A percentile compares a stretch with the other conserved stretches of the same genome.
These are phyloP conservation scores for Lachnellula arida DNA, from an alignment of 2,329 filamentous ascomycete genomes.

Conservation along the genomic window DNA sequence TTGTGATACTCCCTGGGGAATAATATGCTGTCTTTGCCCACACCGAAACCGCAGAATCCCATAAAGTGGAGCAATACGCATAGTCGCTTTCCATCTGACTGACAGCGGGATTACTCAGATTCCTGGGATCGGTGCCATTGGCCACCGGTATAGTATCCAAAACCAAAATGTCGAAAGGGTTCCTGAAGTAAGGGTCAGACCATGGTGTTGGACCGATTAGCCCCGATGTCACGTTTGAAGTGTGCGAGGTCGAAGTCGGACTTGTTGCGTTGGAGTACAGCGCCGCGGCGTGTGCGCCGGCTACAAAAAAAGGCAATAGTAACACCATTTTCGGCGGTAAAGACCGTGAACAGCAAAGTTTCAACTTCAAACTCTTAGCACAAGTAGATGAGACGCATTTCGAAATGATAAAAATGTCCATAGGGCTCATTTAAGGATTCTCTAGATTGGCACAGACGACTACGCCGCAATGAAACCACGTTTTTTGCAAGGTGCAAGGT, in stretches of 20 bases:
- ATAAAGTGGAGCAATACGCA: background rate
- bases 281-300: background rate
- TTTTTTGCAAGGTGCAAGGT: too few species aligned
- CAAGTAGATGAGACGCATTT: background rate
- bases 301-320: background rate
- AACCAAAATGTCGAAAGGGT: background rate
- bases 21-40: background rate
- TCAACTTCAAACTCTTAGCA: background rate
- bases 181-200: background rate
- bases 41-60: background rate
- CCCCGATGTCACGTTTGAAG: background rate
- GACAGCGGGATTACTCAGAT: background rate
- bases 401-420: background rate
- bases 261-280: background rate
- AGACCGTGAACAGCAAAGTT: background rate
- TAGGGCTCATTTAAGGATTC: background rate
- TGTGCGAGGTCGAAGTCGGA: background rate
- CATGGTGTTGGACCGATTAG: background rate
- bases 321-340: background rate
- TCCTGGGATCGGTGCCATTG: background rate
- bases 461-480: too few species aligned
- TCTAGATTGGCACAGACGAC: too few species aligned
- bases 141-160: background rate
- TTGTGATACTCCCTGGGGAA: background rate
- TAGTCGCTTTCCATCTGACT: background rate